Percentiles rank a stretch among this genome's conserved stretches.
phyloP scores from a whole-genome alignment of 768 basidiomycete genomes.

The Trichaptum fuscoviolaceum region DNA sequence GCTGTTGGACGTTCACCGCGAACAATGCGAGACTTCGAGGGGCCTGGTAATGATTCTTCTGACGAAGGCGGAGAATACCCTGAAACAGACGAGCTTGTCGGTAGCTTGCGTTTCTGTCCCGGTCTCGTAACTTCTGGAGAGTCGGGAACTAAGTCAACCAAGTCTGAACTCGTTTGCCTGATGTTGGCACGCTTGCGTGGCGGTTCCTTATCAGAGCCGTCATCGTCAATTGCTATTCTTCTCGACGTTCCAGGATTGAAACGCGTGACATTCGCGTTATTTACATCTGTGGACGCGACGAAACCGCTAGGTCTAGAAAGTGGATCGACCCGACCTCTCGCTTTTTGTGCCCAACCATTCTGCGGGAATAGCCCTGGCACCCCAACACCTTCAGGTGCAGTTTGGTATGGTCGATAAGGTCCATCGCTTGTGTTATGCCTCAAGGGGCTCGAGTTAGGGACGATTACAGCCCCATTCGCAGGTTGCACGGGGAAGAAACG shows the following conservation, averaged over 20 bases:
- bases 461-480: slow-evolving; percentile 54
- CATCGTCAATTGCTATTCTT: slow-evolving; percentile 34
- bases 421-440: slow-evolving; percentile 33
- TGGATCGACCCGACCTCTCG: slow-evolving; percentile 39
- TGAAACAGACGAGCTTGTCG: slow-evolving; percentile 28
- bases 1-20: slow-evolving; percentile 37
- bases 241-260: slow-evolving; percentile 32
- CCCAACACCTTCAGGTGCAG: slow-evolving; percentile 38
- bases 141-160: slow-evolving; percentile 38
- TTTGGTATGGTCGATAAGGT: slow-evolving; percentile 35
- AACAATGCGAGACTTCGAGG: slow-evolving; percentile 50
- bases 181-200: slow-evolving; percentile 68
- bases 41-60: slow-evolving; percentile 56
- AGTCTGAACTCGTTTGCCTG: slow-evolving; percentile 34
- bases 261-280: slow-evolving; percentile 54
- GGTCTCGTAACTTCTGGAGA: slow-evolving; percentile 57
- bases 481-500: slow-evolving; percentile 53
- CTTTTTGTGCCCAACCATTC: slow-evolving; percentile 32
- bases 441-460: slow-evolving; percentile 71
- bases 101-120: slow-evolving; percentile 43
- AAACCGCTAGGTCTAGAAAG: slow-evolving; percentile 59
- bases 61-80: slow-evolving; percentile 48
- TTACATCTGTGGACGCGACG: slow-evolving; percentile 32
- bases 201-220: slow-evolving; percentile 47
- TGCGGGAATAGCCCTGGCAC: slow-evolving; percentile 33